phyloP scores from a whole-genome alignment of 2,329 filamentous ascomycete species.

The Fusarium nodosum region DNA sequence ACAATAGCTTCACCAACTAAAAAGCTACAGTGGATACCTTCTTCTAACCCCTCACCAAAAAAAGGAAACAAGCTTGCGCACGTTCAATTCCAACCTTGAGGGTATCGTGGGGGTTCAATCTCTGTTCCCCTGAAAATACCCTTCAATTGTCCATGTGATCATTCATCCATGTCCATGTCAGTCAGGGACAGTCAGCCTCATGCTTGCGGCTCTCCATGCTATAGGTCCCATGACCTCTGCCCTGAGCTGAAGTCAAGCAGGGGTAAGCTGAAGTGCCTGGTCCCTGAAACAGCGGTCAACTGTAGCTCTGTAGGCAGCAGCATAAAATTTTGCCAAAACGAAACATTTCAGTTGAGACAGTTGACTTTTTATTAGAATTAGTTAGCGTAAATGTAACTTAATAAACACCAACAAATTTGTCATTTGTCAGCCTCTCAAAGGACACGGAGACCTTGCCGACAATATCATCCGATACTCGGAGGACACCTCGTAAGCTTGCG shows the following conservation, averaged over 20 bases:
- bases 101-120: slow-evolving; percentile 29
- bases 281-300: slow-evolving; percentile 33
- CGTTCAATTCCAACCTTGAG: slow-evolving; percentile 21
- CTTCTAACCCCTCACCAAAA: not conserved
- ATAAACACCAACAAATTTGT: not conserved
- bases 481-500: not conserved
- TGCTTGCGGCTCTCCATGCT: slow-evolving; percentile 22
- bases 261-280: slow-evolving; percentile 28
- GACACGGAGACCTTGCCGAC: not conserved
- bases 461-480: slow-evolving; percentile 2
- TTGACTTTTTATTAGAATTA: not conserved
- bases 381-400: not conserved
- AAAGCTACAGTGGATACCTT: slow-evolving; percentile 27
- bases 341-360: slow-evolving; percentile 5
- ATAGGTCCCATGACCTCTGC: slow-evolving; percentile 25
- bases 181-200: slow-evolving; percentile 37
- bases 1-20: slow-evolving; percentile 9
- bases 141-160: slow-evolving; percentile 26
- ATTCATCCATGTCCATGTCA: slow-evolving; percentile 29
- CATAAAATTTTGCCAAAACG: slow-evolving; percentile 6
- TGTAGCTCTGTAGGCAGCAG: slow-evolving; percentile 25
- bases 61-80: slow-evolving; percentile 19
- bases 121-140: slow-evolving; percentile 3
- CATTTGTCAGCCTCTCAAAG: not conserved
- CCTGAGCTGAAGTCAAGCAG: slow-evolving; percentile 32